Conservation (phyloP, 352 stramenopile genomes). For the Thalassiosira pacifica region DNA sequence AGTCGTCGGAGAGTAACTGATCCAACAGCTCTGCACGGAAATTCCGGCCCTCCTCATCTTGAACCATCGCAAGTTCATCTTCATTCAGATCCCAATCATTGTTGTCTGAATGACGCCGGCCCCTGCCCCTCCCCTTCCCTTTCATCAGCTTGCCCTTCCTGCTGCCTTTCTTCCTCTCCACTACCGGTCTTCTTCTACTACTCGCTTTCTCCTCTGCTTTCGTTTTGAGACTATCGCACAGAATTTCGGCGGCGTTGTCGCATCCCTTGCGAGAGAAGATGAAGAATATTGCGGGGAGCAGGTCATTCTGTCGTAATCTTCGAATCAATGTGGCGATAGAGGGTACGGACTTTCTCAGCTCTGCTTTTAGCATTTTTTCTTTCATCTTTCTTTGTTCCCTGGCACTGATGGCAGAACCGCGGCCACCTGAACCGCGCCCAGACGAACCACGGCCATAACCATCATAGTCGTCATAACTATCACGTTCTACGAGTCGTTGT, state of each 20-base stretch:
- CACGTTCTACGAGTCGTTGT: constrained; percentile 59
- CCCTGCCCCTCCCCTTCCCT: constrained; percentile 41
- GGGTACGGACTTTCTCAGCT: constrained; percentile 80
- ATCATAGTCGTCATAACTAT: constrained; percentile 58
- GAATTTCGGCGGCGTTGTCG: constrained; percentile 83
- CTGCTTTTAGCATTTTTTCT: constrained; percentile 74
- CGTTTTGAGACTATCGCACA: constrained; percentile 66
- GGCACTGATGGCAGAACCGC: constrained; percentile 48
- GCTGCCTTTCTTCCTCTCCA: constrained; percentile 20
- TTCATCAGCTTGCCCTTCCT: constrained; percentile 30
- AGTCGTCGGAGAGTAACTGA: constrained; percentile 60
- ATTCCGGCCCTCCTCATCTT: constrained; percentile 61
- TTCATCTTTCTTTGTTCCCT: constrained; percentile 72
- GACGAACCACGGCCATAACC: constrained; percentile 41
- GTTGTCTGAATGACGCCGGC: constrained; percentile 31
- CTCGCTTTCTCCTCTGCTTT: constrained; percentile 29
- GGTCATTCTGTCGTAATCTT: constrained; percentile 77
- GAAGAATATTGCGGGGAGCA: constrained; percentile 90
- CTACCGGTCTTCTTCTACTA: constrained; percentile 4
- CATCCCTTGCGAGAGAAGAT: constrained; percentile 88
- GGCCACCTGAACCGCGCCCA: no score
- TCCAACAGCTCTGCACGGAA: constrained; percentile 71
- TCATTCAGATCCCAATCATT: constrained; percentile 52
- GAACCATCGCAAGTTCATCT: constrained; percentile 56
- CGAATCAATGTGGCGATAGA: constrained; percentile 76